Base-by-base conservation (phyloP, 306 rosid genomes). In the Corylus avellana region DNA sequence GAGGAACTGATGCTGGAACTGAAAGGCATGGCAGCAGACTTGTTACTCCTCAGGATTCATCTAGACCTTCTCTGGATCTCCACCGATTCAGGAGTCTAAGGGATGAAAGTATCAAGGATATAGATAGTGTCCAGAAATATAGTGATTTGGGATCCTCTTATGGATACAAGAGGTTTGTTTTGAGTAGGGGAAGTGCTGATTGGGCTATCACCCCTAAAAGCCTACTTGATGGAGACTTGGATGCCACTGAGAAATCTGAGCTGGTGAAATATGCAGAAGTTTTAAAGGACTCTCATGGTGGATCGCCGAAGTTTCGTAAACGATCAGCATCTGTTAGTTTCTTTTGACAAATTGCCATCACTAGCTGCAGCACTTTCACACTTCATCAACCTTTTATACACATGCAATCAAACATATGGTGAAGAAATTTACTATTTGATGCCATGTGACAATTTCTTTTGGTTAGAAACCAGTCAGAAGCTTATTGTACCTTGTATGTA, bases 231-330 rank as follows among this genome's bases (percentile, higher is more conserved):
- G 78, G 78, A 67, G 81, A 80, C 70, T 75, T 81, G 0, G 97
- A 87, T 37, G 77, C 85, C 61, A 14, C 73, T 0, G 90, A 87
- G 46, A 90, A 84, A 53, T 79, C 84, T 53, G 91, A 85, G 85
- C 78, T 95, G 83, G 77, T 78, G 77, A 91, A 95, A 83, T 95
- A 93, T 82, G 99, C 99, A 25, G 93, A 84, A 75, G 97, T 85
- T 79, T 76, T 93, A 58, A 88, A 80, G 67, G 83, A 86, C 63
- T 84, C 97, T 74, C 73, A 80, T 22, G 81, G 79, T 63, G 71
- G 73, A 37, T 72, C 54, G 11, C 20, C 12, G 7, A 37, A 13
- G 17, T 1, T 79, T 27, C 87, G 54, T 35, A 83, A 79, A 68
- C 91, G 87, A 83, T 57, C 88, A 47, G 82, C 95, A 73, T 77